phyloP scores from a whole-genome alignment of 306 rosid genomes.

The Prunus padus region DNA sequence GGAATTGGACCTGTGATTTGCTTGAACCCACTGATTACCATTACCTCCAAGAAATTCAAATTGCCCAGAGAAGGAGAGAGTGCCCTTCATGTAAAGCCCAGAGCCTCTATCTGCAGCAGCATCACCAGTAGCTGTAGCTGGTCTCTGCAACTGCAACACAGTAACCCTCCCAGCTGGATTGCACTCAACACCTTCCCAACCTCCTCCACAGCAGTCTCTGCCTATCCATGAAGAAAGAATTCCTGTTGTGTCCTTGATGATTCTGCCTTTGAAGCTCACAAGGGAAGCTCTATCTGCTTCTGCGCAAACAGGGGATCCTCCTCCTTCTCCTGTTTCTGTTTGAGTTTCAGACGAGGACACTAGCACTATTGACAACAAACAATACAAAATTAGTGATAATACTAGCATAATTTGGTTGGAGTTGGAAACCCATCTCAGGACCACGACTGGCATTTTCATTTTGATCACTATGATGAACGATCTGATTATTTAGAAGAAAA shows the following conservation, averaged over 20 bases:
- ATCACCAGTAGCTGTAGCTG: slow-evolving; percentile 31
- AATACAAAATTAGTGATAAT: slow-evolving; percentile 22
- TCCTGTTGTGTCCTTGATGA: slow-evolving; percentile 70
- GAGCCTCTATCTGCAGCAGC: background rate
- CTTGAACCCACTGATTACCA: slow-evolving; percentile 76
- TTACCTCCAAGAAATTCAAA: slow-evolving; percentile 74
- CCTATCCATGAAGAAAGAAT: slow-evolving; percentile 71
- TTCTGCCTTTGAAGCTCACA: slow-evolving; percentile 70
- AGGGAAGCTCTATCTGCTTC: slow-evolving; percentile 82
- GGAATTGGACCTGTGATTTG: slow-evolving; percentile 81
- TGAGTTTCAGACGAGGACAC: slow-evolving; percentile 33
- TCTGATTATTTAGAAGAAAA: slow-evolving; percentile 10
- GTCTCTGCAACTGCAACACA: slow-evolving; percentile 70
- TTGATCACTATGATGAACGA: slow-evolving; percentile 21
- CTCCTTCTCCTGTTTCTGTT: background rate
- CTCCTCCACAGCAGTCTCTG: slow-evolving; percentile 80
- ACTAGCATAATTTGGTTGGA: slow-evolving; percentile 31
- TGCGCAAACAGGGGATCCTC: slow-evolving; percentile 47
- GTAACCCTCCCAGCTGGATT: slow-evolving; percentile 75
- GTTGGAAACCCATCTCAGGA: slow-evolving; percentile 47
- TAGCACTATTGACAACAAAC: background rate
- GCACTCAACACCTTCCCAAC: slow-evolving; percentile 95
- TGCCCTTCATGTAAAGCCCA: slow-evolving; percentile 65
- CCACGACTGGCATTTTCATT: slow-evolving; percentile 51
- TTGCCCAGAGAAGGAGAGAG: slow-evolving; percentile 79